Base-by-base conservation (phyloP, 148 eudicot genomes). In the Nepenthes mirabilis region DNA sequence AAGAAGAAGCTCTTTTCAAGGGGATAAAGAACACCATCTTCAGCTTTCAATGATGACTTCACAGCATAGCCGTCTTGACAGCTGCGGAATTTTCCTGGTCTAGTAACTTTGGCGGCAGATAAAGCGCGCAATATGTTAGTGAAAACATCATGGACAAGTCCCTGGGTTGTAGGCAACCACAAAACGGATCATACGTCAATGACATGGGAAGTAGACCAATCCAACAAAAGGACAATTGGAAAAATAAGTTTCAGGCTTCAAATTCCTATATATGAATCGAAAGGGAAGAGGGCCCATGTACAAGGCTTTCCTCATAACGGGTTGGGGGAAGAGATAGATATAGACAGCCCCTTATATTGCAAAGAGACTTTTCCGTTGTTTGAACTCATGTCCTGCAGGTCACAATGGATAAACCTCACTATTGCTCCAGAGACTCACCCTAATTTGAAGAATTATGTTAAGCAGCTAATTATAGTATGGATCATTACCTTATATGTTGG, bases 1-100 rank as follows among this genome's bases (percentile, higher is more conserved):
- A 93, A 93, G 85, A 93, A 93, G 58, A 93, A 93, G 75, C 99
- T 75, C 80, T 93, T 93, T 66, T 93, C 99, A 59, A 93, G 99
- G 3, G 99, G 96, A 81, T 88, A 93, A 7, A 93, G 76, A 57
- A 89, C 73, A 37, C 99, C 99, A 60, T 93, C 99, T 83, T 93
- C 99, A 64, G 99, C 99, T 72, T 93, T 93, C 73, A 93, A 61
- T n/a, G 99, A 93, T 10, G 99, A 86, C 73, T 93, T 93, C 55
- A 93, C 99, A 68, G 96, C 96, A 77, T 86, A 86, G 43, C 99
- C 99, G 61, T 89, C 82, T 69, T 86, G 96, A 76, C 79, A 75
- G 68, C 99, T 93, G 53, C 96, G 91, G 79, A 93, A 93, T 72
- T 81, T 84, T 36, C 99, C 99, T 52, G 99, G 96, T 75, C 90